Evolutionary conservation across 495 filamentous ascomycete genomes (phyloP).

Genomic region (Platismatia glauca): DNA sequence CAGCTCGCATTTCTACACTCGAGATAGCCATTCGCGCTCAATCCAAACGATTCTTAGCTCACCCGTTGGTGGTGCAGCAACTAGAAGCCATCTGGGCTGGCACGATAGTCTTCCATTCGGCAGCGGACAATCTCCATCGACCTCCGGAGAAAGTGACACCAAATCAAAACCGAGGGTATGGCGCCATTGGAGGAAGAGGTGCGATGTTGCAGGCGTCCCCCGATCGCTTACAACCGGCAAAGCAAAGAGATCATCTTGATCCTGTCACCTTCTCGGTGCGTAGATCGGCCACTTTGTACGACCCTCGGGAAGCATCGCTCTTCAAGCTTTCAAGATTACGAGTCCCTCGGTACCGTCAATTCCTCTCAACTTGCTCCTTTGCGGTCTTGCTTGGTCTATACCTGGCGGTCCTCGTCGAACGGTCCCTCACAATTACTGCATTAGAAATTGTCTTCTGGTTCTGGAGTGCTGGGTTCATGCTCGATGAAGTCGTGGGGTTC

Average conservation of each 20-base stretch:
- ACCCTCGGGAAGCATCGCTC: constrained; percentile 76
- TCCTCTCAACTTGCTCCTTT: constrained; percentile 77
- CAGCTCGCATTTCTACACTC: constrained; percentile 75
- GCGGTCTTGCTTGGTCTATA: constrained; percentile 75
- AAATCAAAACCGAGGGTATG: constrained; percentile 29
- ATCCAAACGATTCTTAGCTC: constrained; percentile 80
- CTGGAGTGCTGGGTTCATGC: constrained; percentile 94
- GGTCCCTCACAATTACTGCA: constrained; percentile 65
- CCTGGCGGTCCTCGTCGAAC: constrained; percentile 59
- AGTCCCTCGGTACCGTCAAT: constrained; percentile 81
- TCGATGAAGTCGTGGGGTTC: constrained; percentile 89
- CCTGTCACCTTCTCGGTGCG: constrained; percentile 38
- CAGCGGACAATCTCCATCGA: constrained; percentile 73
- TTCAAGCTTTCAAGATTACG: constrained; percentile 85
- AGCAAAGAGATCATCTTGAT: constrained; percentile 26
- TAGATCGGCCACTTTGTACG: constrained; percentile 77
- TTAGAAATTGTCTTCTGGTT: constrained; percentile 89
- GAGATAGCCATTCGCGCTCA: constrained; percentile 86
- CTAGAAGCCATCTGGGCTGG: constrained; percentile 94
- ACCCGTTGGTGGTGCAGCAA: constrained; percentile 84
- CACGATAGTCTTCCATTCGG: constrained; percentile 82
- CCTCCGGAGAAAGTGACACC: constrained; percentile 27
- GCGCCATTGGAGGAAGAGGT: constrained; percentile 22
- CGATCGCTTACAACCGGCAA: constrained; percentile 24
- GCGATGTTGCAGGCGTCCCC: constrained; percentile 22